Evolutionary conservation across 2,329 filamentous ascomycete species (phyloP).

Genomic region (Peltaster fructicola): DNA sequence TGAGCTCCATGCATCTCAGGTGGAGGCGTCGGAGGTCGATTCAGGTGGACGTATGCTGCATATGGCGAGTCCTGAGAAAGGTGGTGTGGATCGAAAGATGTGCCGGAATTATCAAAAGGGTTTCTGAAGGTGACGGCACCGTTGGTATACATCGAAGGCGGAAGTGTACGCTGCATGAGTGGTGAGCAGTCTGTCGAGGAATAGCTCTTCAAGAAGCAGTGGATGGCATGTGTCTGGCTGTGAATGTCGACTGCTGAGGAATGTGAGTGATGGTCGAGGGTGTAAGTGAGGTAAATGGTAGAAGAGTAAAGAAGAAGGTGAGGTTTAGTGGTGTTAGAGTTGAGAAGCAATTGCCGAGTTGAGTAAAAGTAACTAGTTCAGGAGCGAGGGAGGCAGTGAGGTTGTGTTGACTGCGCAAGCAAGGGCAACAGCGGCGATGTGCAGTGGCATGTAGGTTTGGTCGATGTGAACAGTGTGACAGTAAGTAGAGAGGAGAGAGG

Average conservation of each 20-base stretch:
- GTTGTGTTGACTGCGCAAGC: constrained; percentile 12
- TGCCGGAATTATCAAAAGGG: constrained; percentile 16
- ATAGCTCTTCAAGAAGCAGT: constrained; percentile 1
- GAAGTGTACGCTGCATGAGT: constrained; percentile 13
- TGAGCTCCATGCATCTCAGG: constrained; percentile 19
- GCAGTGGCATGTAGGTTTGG: constrained; percentile 15
- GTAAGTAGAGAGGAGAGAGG: too few species aligned
- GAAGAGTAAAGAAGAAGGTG: constrained; percentile 1
- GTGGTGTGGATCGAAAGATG: constrained; percentile 7
- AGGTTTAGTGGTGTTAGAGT: constrained; percentile 1
- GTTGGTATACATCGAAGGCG: constrained; percentile 17
- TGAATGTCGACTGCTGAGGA: not conserved
- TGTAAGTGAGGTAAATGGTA: constrained; percentile 2
- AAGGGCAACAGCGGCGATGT: constrained; percentile 14
- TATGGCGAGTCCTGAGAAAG: constrained; percentile 4
- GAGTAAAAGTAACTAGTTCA: too few species aligned
- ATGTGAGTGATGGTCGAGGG: constrained; percentile 2
- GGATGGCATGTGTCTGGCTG: not conserved
- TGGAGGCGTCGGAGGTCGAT: constrained; percentile 17
- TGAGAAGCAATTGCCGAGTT: constrained; percentile 1
- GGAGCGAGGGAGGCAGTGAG: constrained; percentile 3
- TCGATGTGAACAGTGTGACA: too few species aligned
- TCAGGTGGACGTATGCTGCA: constrained; percentile 7
- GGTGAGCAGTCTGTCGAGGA: too few species aligned
- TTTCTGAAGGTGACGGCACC: constrained; percentile 18